Evolutionary conservation across 2,329 filamentous ascomycete genomes (phyloP), one percentile per base, ranked within the genome.

Genomic region (Cadophora sp.): DNA sequence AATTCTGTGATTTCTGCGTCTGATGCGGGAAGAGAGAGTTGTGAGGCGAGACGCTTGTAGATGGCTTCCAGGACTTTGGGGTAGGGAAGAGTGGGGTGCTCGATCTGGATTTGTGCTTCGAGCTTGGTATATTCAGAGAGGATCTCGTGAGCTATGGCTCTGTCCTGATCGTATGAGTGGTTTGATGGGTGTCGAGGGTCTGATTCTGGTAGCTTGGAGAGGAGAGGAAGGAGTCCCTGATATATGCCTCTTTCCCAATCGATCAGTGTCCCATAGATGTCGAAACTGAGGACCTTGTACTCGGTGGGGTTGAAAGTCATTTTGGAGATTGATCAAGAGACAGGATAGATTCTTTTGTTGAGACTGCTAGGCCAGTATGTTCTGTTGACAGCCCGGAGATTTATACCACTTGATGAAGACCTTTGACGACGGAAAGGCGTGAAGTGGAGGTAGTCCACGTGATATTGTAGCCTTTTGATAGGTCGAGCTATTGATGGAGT

Each of bases 221-320:
- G 51, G 34, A 74, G 68, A 0, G 86, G 83, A 27, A 78, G 73
- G 1, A 93, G 82, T 3, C 85, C 83, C 2, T 79, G 72, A 62
- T 85, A 79, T 66, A 93, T 85, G 68, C 91, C 91, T n/a, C 81
- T 77, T 77, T 93, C 90, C 91, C 91, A 93, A 81, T 94, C 91
- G 69, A 94, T 87, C 3, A 94, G 84, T 0, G 92, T 95, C 78
- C 92, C 91, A 78, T 92, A 94, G 81, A 91, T 89, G 79, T 95
- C 92, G 79, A 94, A 74, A 58, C 68, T 69, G 40, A 74, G 68
- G 43, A 71, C 66, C 65, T 74, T 74, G 65, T 66, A 74, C 16
- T 61, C 55, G 31, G 56, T 73, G 2, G 69, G 71, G 22, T 69
- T 62, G 62, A 73, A 68, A 14, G 64, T 26, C 72, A 73, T 73